phyloP scores from a whole-genome alignment of 176 grass and related monocot species.

The Pontederia paniculata region DNA sequence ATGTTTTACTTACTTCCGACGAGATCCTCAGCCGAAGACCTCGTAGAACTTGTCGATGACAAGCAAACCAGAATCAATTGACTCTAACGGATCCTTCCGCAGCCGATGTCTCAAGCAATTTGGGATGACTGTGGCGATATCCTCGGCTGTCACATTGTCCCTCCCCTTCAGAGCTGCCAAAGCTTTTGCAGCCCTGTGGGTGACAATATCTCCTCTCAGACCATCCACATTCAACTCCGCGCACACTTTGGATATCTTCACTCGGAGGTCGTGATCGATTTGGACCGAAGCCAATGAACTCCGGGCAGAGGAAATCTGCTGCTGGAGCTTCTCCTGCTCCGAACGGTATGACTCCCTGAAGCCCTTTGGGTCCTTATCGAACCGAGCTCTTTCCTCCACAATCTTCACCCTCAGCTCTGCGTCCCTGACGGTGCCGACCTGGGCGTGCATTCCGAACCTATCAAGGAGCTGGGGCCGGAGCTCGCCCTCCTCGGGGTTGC shows the following conservation, averaged over 20 bases:
- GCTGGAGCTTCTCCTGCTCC: constrained; percentile 81
- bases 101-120: constrained; percentile 97
- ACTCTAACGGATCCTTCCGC: constrained; percentile 86
- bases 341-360: constrained; percentile 60
- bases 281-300: constrained; percentile 53
- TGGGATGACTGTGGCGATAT: constrained; percentile 89
- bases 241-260: constrained; percentile 95
- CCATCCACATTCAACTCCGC: constrained; percentile 90
- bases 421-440: constrained; percentile 80
- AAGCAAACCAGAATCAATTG: constrained; percentile 87
- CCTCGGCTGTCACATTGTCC: constrained; percentile 68
- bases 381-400: constrained; percentile 78
- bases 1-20: background rate
- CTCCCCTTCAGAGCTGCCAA: constrained; percentile 82
- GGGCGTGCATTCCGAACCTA: constrained; percentile 91
- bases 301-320: constrained; percentile 59
- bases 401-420: constrained; percentile 93
- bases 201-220: constrained; percentile 86
- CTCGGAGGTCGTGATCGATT: constrained; percentile 76
- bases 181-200: constrained; percentile 75
- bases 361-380: constrained; percentile 63
- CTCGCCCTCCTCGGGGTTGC: constrained; percentile 93
- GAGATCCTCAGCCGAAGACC: constrained; percentile 45
- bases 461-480: constrained; percentile 91
- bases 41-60: constrained; percentile 98